phyloP scores from a whole-genome alignment of 75 land plant species.

The Selaginella tamariscina region DNA sequence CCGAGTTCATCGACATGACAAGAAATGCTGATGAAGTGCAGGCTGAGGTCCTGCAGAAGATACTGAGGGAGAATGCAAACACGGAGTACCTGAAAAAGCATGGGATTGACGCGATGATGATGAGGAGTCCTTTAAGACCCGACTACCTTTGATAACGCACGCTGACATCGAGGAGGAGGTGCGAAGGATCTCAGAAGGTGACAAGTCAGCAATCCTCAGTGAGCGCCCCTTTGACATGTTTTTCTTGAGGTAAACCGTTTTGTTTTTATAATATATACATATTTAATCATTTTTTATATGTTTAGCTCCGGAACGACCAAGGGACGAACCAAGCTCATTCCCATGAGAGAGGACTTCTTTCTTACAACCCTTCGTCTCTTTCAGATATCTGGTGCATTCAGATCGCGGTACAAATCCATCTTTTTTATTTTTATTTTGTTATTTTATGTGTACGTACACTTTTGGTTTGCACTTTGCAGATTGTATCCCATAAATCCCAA shows the following conservation, averaged over 20 bases:
- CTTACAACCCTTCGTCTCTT: background rate
- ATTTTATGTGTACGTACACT: background rate
- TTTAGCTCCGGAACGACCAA: conserved; percentile 17
- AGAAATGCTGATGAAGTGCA: conserved; percentile 37
- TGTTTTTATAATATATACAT: background rate
- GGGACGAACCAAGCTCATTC: conserved; percentile 8
- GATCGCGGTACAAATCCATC: background rate
- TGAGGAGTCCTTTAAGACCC: conserved; percentile 14
- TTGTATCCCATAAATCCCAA: background rate
- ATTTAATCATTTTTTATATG: background rate
- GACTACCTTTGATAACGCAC: conserved; percentile 13
- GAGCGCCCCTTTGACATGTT: background rate
- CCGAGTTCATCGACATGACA: too few relatives aligned
- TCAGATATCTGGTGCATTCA: conserved; percentile 10
- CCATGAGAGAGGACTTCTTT: background rate
- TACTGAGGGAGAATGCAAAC: conserved; percentile 42
- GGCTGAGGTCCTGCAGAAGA: conserved; percentile 35
- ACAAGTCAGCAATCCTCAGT: conserved; percentile 2
- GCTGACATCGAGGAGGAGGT: conserved; percentile 15
- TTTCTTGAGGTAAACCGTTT: background rate
- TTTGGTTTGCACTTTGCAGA: too few relatives aligned
- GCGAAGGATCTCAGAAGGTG: conserved; percentile 15
- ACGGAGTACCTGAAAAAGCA: conserved; percentile 50
- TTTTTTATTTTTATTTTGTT: background rate
- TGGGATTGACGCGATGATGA: conserved; percentile 34